Percentiles rank a stretch among this genome's conserved stretches.
phyloP scores from a whole-genome alignment of 805 yeast genomes.

The Candida maris region DNA sequence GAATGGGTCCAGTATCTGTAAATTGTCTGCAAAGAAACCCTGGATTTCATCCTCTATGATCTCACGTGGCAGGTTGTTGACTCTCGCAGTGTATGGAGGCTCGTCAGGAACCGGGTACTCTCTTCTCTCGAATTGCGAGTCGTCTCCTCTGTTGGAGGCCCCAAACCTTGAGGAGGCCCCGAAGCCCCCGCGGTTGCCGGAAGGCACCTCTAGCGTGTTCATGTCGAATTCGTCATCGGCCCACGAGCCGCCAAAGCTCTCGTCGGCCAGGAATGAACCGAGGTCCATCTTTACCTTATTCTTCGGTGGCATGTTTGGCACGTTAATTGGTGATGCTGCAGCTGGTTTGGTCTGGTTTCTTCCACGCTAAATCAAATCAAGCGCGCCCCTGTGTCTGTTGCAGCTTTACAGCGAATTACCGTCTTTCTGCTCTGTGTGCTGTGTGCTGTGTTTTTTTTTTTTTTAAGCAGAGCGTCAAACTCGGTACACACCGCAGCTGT shows the following conservation, averaged over 20 bases:
- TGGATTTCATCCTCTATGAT: conserved; percentile 59
- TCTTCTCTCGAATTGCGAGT: conserved; percentile 44
- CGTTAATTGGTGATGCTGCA: too few relatives aligned
- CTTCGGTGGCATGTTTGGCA: conserved; percentile 56
- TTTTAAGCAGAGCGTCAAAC: too few relatives aligned
- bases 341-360: conserved; percentile 4
- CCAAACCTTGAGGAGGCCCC: conserved; percentile 15
- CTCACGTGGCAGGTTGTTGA: conserved; percentile 82
- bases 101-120: conserved; percentile 85
- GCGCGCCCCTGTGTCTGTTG: background rate
- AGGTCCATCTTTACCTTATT: conserved; percentile 71
- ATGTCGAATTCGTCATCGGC: conserved; percentile 81
- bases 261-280: conserved; percentile 78
- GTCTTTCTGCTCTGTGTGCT: too few relatives aligned
- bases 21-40: conserved; percentile 56
- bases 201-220: conserved; percentile 20
- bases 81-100: conserved; percentile 90
- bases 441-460: too few relatives aligned
- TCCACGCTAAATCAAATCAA: background rate
- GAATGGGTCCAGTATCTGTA: conserved; percentile 45
- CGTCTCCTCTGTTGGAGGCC: conserved; percentile 22
- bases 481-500: too few relatives aligned
- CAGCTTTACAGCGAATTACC: background rate
- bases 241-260: conserved; percentile 74
- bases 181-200: conserved; percentile 8